Evolutionary conservation across 208 protist species (phyloP).

Genomic region (Leptomonas pyrrhocoris): DNA sequence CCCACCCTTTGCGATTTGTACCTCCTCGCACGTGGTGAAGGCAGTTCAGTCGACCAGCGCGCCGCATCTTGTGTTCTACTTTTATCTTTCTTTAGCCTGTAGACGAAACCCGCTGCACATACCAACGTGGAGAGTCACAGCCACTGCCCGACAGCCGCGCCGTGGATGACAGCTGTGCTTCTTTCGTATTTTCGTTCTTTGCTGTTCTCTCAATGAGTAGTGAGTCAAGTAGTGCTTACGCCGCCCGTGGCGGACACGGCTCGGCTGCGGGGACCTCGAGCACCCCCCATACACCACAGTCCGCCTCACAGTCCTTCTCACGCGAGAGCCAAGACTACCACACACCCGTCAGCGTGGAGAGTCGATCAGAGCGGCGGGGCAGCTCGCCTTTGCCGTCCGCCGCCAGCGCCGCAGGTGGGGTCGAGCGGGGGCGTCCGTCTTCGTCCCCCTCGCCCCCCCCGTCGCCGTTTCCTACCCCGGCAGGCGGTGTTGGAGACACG

Average conservation of each 20-base stretch:
- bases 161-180: too few species aligned
- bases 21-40: too few species aligned
- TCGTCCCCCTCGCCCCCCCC: constrained; percentile 20
- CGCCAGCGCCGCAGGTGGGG: not conserved
- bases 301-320: not conserved
- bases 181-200: not conserved
- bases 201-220: not conserved
- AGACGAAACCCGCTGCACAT: too few species aligned
- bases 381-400: constrained; percentile 18
- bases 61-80: too few species aligned
- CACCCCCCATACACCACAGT: not conserved
- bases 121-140: too few species aligned
- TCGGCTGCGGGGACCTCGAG: not conserved
- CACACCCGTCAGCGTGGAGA: constrained; percentile 8
- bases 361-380: constrained; percentile 2
- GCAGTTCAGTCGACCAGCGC: too few species aligned
- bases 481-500: not conserved
- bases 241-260: not conserved
- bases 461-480: not conserved
- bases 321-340: constrained; percentile 11
- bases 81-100: too few species aligned
- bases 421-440: not conserved
- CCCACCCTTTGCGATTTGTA: too few species aligned
- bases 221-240: not conserved
- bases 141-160: too few species aligned